Conservation (phyloP, 2,329 filamentous ascomycete genomes). For the Hirsutella thompsonii region DNA sequence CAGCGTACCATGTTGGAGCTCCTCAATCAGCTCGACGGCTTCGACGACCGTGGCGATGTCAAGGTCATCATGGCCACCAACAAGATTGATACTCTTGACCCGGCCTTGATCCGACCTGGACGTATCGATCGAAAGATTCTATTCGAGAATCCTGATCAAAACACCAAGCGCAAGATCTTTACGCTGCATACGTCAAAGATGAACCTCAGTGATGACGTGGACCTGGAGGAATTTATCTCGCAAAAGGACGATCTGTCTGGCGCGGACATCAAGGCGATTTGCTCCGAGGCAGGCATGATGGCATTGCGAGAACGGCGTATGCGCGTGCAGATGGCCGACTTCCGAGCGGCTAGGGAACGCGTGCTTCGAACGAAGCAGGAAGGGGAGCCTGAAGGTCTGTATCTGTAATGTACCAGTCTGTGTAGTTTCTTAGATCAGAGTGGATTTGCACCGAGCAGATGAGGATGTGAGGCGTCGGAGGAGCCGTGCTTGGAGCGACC, state of each 20-base stretch:
- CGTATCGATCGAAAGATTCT: constrained; percentile 97
- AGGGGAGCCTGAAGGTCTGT: constrained; percentile 94
- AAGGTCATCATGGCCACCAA: constrained; percentile 99
- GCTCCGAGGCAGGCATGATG: constrained; percentile 90
- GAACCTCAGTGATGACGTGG: constrained; percentile 92
- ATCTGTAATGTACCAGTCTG: constrained; percentile 56
- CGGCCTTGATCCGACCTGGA: constrained; percentile 87
- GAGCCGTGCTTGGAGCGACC: too few relatives aligned
- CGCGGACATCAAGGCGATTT: constrained; percentile 98
- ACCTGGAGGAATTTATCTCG: constrained; percentile 94
- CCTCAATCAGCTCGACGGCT: constrained; percentile 95
- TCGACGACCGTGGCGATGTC: constrained; percentile 96
- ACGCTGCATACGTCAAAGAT: constrained; percentile 97
- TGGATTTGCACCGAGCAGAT: too few relatives aligned
- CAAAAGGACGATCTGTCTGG: constrained; percentile 97
- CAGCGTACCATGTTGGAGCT: constrained; percentile 98
- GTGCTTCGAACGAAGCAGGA: constrained; percentile 98
- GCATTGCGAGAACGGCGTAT: constrained; percentile 89
- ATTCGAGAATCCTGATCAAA: constrained; percentile 60
- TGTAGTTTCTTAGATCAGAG: not conserved
- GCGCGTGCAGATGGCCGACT: constrained; percentile 98
- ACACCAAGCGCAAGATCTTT: constrained; percentile 96
- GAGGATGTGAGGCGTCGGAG: too few relatives aligned
- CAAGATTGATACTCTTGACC: constrained; percentile 97
- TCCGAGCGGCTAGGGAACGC: constrained; percentile 80